Percentiles rank a stretch among this genome's conserved stretches.
phyloP scores from a whole-genome alignment of 208 protist species.

The Sergeia podlipaevii region DNA sequence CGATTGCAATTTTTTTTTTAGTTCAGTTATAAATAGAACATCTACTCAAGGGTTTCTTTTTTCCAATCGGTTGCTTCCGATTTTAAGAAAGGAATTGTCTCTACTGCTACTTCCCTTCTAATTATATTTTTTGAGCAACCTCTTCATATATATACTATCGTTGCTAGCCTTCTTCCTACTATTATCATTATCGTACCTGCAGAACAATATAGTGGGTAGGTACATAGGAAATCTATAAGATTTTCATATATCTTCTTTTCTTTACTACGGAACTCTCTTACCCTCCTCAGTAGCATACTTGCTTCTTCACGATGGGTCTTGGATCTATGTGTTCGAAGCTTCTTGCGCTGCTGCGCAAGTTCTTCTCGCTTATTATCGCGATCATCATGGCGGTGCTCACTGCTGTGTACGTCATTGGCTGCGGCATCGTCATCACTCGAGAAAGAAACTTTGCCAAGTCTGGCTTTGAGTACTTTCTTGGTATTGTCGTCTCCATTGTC shows the following conservation, averaged over 20 bases:
- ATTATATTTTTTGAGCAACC: no score
- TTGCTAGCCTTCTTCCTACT: no score
- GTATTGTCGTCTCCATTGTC: conserved; percentile 50
- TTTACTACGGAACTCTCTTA: not conserved
- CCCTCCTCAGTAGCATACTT: not conserved
- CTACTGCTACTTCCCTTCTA: no score
- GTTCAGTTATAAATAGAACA: no score
- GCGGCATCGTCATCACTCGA: conserved; percentile 36
- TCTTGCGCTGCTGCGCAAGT: conserved; percentile 78
- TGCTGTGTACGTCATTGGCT: conserved; percentile 60
- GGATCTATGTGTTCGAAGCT: conserved; percentile 16
- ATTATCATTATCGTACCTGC: no score
- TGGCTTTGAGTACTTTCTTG: conserved; percentile 77
- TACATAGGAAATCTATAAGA: no score
- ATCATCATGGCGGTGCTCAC: conserved; percentile 54
- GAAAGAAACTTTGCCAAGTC: conserved; percentile 46
- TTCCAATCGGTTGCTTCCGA: no score
- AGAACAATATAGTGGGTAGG: no score
- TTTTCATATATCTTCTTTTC: not conserved
- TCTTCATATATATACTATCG: no score
- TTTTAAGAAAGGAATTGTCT: no score
- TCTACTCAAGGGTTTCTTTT: no score
- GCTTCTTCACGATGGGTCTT: not conserved
- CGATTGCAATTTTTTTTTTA: no score
- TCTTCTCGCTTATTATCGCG: conserved; percentile 76